Conservation (phyloP, 2,329 filamentous ascomycete genomes). For the Fusarium papillatum region DNA sequence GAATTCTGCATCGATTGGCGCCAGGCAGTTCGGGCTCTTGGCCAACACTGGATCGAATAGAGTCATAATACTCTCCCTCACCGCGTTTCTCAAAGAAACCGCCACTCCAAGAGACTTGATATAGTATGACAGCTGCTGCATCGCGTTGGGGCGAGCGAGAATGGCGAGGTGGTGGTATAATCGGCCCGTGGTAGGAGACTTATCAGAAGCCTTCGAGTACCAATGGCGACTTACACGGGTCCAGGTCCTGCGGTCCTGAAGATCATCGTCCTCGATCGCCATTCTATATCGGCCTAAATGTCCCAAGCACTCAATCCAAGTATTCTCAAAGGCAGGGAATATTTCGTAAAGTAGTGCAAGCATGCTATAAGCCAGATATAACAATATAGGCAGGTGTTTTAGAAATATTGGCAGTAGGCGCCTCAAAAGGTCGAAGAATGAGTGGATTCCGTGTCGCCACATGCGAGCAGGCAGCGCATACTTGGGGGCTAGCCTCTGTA, state of each 20-base stretch:
- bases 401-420: slow-evolving; percentile 81
- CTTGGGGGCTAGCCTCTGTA: slow-evolving; percentile 79
- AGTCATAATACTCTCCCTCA: slow-evolving; percentile 77
- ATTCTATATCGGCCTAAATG: slow-evolving; percentile 88
- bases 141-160: slow-evolving; percentile 75
- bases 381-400: slow-evolving; percentile 92
- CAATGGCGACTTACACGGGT: slow-evolving; percentile 83
- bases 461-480: slow-evolving; percentile 94
- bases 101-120: slow-evolving; percentile 67
- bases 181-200: slow-evolving; percentile 79
- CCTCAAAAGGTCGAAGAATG: slow-evolving; percentile 82
- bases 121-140: slow-evolving; percentile 82
- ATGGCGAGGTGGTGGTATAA: slow-evolving; percentile 93
- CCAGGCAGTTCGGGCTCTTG: slow-evolving; percentile 16
- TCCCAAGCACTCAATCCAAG: slow-evolving; percentile 94
- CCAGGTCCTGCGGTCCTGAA: slow-evolving; percentile 84
- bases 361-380: slow-evolving; percentile 91
- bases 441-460: slow-evolving; percentile 95
- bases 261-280: slow-evolving; percentile 89
- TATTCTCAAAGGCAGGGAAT: slow-evolving; percentile 85
- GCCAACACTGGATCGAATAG: slow-evolving; percentile 59
- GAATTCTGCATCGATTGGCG: slow-evolving; percentile 67
- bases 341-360: slow-evolving; percentile 90
- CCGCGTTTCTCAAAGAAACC: slow-evolving; percentile 43
- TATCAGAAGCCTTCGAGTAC: slow-evolving; percentile 88